Evolutionary conservation across 1,139 yeast species (phyloP).

Genomic region (Candida gigantensis): DNA sequence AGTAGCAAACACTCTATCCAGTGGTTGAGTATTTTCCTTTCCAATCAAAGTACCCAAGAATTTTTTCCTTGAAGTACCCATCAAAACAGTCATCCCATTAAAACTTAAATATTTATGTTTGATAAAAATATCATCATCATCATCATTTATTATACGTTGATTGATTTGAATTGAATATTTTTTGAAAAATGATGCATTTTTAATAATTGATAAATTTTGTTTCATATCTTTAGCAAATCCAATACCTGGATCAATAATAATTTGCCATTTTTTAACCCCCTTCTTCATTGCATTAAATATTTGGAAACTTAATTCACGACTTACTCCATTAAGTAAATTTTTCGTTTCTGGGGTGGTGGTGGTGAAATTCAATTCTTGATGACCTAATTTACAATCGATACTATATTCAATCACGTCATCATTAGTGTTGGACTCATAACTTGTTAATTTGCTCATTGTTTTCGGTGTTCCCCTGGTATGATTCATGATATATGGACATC

Average conservation of each 20-base stretch:
- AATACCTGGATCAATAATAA: constrained; percentile 89
- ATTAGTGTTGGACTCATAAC: constrained; percentile 49
- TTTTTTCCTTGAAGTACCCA: constrained; percentile 87
- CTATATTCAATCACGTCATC: constrained; percentile 41
- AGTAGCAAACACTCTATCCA: constrained; percentile 76
- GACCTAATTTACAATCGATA: constrained; percentile 33
- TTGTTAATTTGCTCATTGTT: constrained; percentile 65
- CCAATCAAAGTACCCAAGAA: constrained; percentile 74
- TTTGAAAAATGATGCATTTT: constrained; percentile 58
- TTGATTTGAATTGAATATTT: constrained; percentile 41
- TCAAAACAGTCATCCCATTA: constrained; percentile 61
- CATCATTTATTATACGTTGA: constrained; percentile 21
- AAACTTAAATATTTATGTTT: constrained; percentile 40
- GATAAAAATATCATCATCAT: constrained; percentile 12
- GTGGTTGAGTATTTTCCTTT: constrained; percentile 46
- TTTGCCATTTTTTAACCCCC: constrained; percentile 87
- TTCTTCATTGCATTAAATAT: constrained; percentile 55
- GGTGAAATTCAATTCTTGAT: constrained; percentile 19
- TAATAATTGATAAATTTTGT: constrained; percentile 70
- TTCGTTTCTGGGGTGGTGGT: constrained; percentile 33
- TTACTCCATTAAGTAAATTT: constrained; percentile 48
- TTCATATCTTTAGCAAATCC: constrained; percentile 81
- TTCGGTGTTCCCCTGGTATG: constrained; percentile 85
- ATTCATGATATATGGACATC: constrained; percentile 78
- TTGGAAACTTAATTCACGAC: constrained; percentile 63